A percentile compares a stretch with the other conserved stretches of the same genome.
Evolutionary conservation across 768 basidiomycete species (phyloP).

Genomic region (Pisolithus tinctorius): DNA sequence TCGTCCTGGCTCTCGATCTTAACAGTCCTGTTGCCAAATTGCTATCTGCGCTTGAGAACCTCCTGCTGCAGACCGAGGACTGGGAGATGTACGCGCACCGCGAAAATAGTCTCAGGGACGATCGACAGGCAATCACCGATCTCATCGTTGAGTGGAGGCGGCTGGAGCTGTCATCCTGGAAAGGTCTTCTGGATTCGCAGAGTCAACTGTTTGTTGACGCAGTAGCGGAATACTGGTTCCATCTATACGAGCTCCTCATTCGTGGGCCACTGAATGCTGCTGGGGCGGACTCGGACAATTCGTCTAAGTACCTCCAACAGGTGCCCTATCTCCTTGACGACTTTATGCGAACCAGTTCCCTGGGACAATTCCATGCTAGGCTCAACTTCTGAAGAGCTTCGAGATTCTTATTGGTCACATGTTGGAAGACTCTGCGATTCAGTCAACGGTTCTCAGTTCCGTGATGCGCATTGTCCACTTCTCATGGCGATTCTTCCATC

Average conservation of each 20-base stretch:
- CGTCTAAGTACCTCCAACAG: constrained; percentile 50
- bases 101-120: constrained; percentile 68
- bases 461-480: constrained; percentile 55
- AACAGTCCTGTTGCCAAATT: constrained; percentile 75
- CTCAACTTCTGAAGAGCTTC: constrained; percentile 67
- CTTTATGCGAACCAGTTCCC: constrained; percentile 66
- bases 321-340: constrained; percentile 76
- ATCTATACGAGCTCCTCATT: constrained; percentile 72
- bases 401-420: constrained; percentile 40
- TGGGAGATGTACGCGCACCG: constrained; percentile 96
- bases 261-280: constrained; percentile 51
- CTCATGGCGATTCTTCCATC: constrained; percentile 55
- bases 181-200: constrained; percentile 69
- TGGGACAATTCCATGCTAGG: constrained; percentile 76
- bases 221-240: constrained; percentile 83
- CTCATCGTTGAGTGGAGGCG: constrained; percentile 89
- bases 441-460: constrained; percentile 35
- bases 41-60: constrained; percentile 75
- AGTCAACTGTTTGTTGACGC: constrained; percentile 35
- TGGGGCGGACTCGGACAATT: constrained; percentile 28
- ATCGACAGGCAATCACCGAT: constrained; percentile 58
- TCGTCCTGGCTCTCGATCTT: constrained; percentile 53
- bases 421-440: constrained; percentile 21
- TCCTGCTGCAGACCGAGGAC: constrained; percentile 83
- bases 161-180: constrained; percentile 86